Evolutionary conservation across 352 stramenopile genomes (phyloP).

Genomic region (Phytophthora boehmeriae): DNA sequence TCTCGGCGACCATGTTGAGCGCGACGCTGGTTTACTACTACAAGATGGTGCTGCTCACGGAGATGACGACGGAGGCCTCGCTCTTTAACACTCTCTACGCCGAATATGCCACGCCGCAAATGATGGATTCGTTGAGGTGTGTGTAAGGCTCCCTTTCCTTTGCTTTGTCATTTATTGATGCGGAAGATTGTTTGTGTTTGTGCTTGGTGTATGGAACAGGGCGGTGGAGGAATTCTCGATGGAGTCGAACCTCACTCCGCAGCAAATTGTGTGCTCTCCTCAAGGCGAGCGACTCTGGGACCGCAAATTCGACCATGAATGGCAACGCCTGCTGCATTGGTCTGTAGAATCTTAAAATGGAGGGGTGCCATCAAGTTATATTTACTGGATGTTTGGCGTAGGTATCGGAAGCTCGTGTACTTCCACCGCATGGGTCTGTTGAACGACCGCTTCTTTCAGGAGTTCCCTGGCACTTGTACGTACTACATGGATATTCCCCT

Average conservation of each 20-base stretch:
- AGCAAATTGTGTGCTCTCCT: conserved; percentile 56
- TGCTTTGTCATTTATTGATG: conserved; percentile 1
- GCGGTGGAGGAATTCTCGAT: conserved; percentile 68
- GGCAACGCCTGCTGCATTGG: conserved; percentile 70
- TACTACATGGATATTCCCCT: too few species aligned
- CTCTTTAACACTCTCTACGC: conserved; percentile 82
- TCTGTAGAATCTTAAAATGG: conserved; percentile 12
- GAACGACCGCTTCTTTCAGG: conserved; percentile 63
- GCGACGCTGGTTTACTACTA: conserved; percentile 75
- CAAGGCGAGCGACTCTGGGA: conserved; percentile 50
- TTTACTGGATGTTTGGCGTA: conserved; percentile 7
- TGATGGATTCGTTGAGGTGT: conserved; percentile 62
- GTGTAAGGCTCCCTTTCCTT: conserved; percentile 3
- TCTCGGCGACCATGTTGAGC: conserved; percentile 62
- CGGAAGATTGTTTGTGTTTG: neutral
- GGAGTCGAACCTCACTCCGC: conserved; percentile 29
- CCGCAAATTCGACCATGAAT: conserved; percentile 63
- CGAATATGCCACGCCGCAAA: conserved; percentile 65
- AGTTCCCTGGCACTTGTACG: conserved; percentile 65
- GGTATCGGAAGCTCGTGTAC: conserved; percentile 78
- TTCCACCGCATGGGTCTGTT: conserved; percentile 75
- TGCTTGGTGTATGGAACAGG: conserved; percentile 20
- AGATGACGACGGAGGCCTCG: conserved; percentile 71
- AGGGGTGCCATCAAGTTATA: neutral
- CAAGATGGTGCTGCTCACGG: conserved; percentile 73